Conservation (phyloP, 495 filamentous ascomycete genomes). For the Bryoglossum gracile region DNA sequence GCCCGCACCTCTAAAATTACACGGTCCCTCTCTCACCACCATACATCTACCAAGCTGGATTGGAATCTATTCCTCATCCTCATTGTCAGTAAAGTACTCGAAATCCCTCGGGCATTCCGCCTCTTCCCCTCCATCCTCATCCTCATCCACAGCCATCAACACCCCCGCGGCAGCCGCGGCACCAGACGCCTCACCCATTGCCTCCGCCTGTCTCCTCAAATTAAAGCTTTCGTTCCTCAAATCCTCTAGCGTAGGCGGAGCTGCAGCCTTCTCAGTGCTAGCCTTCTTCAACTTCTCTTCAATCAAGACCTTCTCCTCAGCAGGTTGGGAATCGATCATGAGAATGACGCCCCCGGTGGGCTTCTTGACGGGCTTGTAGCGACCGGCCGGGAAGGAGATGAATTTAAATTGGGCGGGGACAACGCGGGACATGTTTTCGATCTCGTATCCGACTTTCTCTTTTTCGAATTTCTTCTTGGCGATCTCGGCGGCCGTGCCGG, state of each 20-base stretch:
- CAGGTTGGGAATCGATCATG: conserved; percentile 75
- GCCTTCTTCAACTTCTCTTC: conserved; percentile 74
- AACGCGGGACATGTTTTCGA: conserved; percentile 95
- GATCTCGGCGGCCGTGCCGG: conserved; percentile 38
- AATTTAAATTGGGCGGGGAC: conserved; percentile 91
- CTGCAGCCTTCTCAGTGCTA: conserved; percentile 30
- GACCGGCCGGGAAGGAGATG: conserved; percentile 78
- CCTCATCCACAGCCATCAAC: conserved; percentile 78
- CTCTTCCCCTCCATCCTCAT: conserved; percentile 76
- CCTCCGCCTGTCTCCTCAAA: conserved; percentile 19
- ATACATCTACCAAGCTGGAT: not conserved
- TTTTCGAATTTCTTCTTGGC: conserved; percentile 83
- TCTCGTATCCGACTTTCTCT: conserved; percentile 91
- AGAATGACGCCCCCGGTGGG: conserved; percentile 89
- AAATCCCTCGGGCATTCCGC: conserved; percentile 75
- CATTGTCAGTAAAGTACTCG: conserved; percentile 74
- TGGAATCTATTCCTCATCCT: conserved; percentile 51
- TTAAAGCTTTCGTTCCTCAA: conserved; percentile 22
- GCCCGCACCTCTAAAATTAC: conserved; percentile 23
- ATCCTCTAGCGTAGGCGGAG: conserved; percentile 22
- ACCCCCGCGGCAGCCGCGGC: conserved; percentile 73
- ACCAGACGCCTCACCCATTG: conserved; percentile 32
- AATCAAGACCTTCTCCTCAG: conserved; percentile 67
- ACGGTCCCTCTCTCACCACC: not conserved
- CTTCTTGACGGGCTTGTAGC: conserved; percentile 94